These are phyloP conservation scores for Aureobasidium sp. DNA, from an alignment of 2,329 filamentous ascomycete species.

Conservation along the genomic window DNA sequence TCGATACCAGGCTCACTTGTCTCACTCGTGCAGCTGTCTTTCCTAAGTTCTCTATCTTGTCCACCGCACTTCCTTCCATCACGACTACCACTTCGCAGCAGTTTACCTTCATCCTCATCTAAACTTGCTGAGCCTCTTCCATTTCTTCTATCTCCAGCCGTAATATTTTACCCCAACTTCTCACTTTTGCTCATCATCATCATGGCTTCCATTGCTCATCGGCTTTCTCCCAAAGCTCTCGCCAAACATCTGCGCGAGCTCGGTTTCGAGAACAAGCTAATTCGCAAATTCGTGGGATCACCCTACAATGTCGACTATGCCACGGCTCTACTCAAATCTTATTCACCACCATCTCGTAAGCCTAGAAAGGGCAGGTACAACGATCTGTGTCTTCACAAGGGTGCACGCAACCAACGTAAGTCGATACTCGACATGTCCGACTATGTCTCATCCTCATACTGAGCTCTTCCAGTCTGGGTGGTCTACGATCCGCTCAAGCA, in stretches of 20 bases:
- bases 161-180: background rate
- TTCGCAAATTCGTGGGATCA: background rate
- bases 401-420: background rate
- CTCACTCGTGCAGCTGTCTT: background rate
- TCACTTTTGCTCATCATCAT: background rate
- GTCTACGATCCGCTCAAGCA: constrained; percentile 8
- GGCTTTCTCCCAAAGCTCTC: background rate
- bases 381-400: background rate
- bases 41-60: background rate
- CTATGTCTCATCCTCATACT: background rate
- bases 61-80: background rate
- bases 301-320: background rate
- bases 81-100: background rate
- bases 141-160: background rate
- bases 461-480: background rate
- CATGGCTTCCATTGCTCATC: background rate
- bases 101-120: background rate
- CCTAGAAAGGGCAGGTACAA: background rate
- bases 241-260: background rate
- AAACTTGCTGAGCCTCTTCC: background rate
- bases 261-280: background rate
- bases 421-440: too few species aligned
- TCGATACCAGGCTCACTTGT: background rate
- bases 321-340: background rate
- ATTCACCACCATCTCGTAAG: background rate